Conservation (phyloP, 139 green algal species). For the Micractinium sp. region DNA sequence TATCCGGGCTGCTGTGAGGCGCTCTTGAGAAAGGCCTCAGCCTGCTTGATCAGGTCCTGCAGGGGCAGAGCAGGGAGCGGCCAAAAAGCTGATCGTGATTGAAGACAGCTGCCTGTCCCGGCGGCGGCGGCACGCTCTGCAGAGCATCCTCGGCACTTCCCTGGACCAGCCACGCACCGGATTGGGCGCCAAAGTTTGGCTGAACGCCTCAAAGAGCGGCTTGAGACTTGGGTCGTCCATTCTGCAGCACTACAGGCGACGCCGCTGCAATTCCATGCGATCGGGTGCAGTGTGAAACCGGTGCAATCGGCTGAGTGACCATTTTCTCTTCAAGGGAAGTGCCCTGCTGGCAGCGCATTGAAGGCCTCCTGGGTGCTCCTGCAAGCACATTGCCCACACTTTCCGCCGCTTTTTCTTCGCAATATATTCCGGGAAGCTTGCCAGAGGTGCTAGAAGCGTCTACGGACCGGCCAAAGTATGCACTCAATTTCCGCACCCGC, state of each 20-base stretch:
- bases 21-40: slow-evolving; percentile 80
- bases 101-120: slow-evolving; percentile 3
- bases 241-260: background rate
- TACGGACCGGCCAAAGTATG: background rate
- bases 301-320: too few species aligned
- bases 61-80: background rate
- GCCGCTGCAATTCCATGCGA: background rate
- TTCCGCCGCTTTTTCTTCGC: too few species aligned
- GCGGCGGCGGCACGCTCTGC: background rate
- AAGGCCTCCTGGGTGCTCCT: background rate
- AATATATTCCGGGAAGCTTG: too few species aligned
- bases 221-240: slow-evolving; percentile 10
- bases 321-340: background rate
- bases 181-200: slow-evolving; percentile 66
- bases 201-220: slow-evolving; percentile 48
- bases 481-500: background rate
- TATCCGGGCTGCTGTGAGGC: slow-evolving; percentile 72
- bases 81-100: background rate
- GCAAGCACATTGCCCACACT: too few species aligned
- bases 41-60: slow-evolving; percentile 84
- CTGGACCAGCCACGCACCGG: slow-evolving; percentile 35
- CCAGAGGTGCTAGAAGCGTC: too few species aligned
- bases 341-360: background rate
- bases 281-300: background rate
- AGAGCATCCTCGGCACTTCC: background rate